These are phyloP conservation scores for Clonostachys sp. DNA, from an alignment of 2,329 filamentous ascomycete genomes.

Conservation along the genomic window DNA sequence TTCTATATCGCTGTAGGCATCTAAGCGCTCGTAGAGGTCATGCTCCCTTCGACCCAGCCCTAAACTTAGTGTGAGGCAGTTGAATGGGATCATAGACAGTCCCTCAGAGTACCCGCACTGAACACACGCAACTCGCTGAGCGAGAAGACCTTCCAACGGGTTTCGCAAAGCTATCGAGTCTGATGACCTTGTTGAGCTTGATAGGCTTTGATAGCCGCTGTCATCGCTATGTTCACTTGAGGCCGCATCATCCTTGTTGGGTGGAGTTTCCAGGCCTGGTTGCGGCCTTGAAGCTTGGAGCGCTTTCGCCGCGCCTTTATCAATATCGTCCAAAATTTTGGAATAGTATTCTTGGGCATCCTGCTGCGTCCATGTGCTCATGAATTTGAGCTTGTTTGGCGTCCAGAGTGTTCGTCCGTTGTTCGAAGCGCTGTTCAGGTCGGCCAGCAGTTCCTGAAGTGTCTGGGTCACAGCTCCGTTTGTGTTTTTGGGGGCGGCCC, in stretches of 20 bases:
- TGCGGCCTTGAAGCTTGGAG: conserved; percentile 16
- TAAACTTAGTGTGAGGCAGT: conserved; percentile 83
- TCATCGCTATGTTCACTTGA: conserved; percentile 49
- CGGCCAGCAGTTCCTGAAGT: conserved; percentile 62
- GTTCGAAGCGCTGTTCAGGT: conserved; percentile 65
- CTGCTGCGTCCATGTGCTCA: conserved; percentile 94
- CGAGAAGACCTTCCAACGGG: conserved; percentile 81
- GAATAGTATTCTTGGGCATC: conserved; percentile 98
- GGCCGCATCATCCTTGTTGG: conserved; percentile 31
- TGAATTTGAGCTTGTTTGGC: conserved; percentile 74
- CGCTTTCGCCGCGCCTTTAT: conserved; percentile 65
- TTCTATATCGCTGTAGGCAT: conserved; percentile 82
- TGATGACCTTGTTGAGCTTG: conserved; percentile 26
- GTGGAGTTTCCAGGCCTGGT: conserved; percentile 32
- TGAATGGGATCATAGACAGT: conserved; percentile 87
- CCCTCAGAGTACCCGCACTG: conserved; percentile 84
- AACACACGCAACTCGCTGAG: conserved; percentile 84
- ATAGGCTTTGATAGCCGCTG: conserved; percentile 49
- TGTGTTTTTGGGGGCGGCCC: conserved; percentile 14
- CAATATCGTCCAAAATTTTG: conserved; percentile 79
- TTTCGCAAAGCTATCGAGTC: conserved; percentile 50
- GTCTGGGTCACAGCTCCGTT: conserved; percentile 33
- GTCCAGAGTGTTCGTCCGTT: conserved; percentile 80
- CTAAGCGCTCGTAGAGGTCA: conserved; percentile 72
- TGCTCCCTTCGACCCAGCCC: conserved; percentile 58